These are phyloP conservation scores for Malassezia caprae DNA, from an alignment of 1,284 basidiomycete species.

Conservation along the genomic window DNA sequence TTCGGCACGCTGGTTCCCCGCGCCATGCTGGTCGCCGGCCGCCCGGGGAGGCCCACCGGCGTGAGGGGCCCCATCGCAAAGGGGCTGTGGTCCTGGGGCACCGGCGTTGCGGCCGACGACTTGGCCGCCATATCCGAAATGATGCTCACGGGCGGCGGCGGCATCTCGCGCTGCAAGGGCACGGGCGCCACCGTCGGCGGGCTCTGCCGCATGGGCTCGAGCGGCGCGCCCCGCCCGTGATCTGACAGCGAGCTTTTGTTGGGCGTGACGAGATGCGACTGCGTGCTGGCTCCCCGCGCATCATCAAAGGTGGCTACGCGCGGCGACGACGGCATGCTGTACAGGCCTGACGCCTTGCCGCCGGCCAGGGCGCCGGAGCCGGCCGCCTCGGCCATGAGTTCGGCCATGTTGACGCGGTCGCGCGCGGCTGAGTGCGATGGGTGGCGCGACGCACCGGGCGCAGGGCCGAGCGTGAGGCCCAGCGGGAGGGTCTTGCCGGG, in stretches of 20 bases:
- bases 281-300: conserved; percentile 17
- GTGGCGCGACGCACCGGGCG: conserved; percentile 11
- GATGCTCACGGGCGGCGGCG: conserved; percentile 34
- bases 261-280: neutral
- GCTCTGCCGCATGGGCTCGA: neutral
- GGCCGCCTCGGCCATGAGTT: conserved; percentile 36
- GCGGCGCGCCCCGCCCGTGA: neutral
- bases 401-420: conserved; percentile 35
- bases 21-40: conserved; percentile 4
- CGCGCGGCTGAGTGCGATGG: conserved; percentile 23
- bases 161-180: conserved; percentile 15
- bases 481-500: neutral
- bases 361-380: conserved; percentile 1
- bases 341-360: neutral
- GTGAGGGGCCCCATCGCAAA: conserved; percentile 42
- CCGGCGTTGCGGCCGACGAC: conserved; percentile 16
- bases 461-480: neutral
- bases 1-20: neutral
- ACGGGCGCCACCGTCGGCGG: conserved; percentile 6
- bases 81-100: conserved; percentile 30
- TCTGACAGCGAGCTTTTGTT: conserved; percentile 12
- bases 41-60: conserved; percentile 21
- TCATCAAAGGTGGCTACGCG: conserved; percentile 17
- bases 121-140: conserved; percentile 46
- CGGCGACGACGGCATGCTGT: conserved; percentile 27